Evolutionary conservation across 805 yeast genomes (phyloP), one percentile per base, ranked within the genome.

Genomic region (Candida easanensis): DNA sequence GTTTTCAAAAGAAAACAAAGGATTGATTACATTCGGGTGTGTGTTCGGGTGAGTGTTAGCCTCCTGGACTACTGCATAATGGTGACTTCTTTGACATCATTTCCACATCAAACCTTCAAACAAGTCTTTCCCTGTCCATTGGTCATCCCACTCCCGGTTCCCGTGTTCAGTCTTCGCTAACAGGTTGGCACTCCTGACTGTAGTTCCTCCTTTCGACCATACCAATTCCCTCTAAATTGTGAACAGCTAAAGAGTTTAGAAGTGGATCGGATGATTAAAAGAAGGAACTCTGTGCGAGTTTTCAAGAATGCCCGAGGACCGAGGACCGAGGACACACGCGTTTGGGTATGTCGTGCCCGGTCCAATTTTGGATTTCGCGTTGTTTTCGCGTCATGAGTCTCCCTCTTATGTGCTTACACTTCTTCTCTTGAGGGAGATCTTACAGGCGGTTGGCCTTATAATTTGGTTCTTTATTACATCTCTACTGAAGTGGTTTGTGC

Each of bases 41-140:
- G 33, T 30, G 44, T 41, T 23, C 26, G 44, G 44, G 44, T 36
- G 44, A 23, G 19, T 16, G 22, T 9, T 5, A 7, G 18, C 19
- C 14, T 16, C 19, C 33, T 30, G 33, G 19, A n/a, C 19, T 15
- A 15, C 33, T 16, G 33, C 33, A 15, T 30, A 9, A 9, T 30
- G 5, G 16, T 30, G 33, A 30, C 33, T 14, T 30, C 19, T 18
- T 15, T 16, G 33, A 30, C 33, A 13, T 22, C 16, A 30, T 7
- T 18, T 30, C n/a, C n/a, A n/a, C n/a, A n/a, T n/a, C n/a, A n/a
- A n/a, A n/a, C n/a, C n/a, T n/a, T n/a, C n/a, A n/a, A n/a, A n/a
- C n/a, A n/a, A n/a, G n/a, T n/a, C n/a, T n/a, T n/a, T n/a, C n/a
- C n/a, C n/a, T n/a, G n/a, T n/a, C n/a, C n/a, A n/a, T n/a, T n/a